These are phyloP conservation scores for Sporothrix phasma DNA, from an alignment of 2,329 filamentous ascomycete species.

Conservation along the genomic window DNA sequence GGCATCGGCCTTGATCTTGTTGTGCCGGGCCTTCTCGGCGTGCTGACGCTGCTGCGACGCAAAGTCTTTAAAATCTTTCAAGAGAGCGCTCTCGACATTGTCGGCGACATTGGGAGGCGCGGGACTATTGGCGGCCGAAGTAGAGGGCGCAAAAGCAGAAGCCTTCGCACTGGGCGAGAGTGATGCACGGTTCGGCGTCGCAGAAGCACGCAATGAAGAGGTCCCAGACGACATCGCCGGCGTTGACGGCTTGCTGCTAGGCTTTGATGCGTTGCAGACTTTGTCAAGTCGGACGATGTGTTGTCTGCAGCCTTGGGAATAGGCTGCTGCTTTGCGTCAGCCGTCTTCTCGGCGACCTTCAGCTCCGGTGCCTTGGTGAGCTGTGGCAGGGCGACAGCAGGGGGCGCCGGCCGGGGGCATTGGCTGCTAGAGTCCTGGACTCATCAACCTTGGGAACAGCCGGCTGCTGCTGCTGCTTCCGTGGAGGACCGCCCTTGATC, in stretches of 20 bases:
- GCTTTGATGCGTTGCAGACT: conserved; percentile 1
- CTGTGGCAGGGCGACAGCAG: conserved; percentile 18
- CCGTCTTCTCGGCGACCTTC: conserved; percentile 26
- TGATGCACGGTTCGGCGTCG: conserved; percentile 31
- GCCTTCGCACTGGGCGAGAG: conserved; percentile 33
- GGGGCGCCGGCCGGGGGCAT: conserved; percentile 21
- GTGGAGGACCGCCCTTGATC: conserved; percentile 39
- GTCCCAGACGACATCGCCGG: neutral
- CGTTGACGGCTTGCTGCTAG: neutral
- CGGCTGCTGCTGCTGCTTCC: conserved; percentile 26
- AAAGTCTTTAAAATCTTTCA: conserved; percentile 55
- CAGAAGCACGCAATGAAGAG: conserved; percentile 24
- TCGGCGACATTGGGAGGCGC: conserved; percentile 44
- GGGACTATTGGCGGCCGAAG: conserved; percentile 21
- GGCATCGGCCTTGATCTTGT: conserved; percentile 63
- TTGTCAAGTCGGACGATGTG: neutral
- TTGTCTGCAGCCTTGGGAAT: neutral
- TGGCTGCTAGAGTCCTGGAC: conserved; percentile 21
- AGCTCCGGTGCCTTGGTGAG: conserved; percentile 27
- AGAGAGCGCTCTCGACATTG: conserved; percentile 52
- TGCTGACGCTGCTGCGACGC: conserved; percentile 46
- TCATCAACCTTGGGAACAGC: conserved; percentile 30
- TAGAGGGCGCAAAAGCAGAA: neutral
- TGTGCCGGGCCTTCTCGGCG: conserved; percentile 46
- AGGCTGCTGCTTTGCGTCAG: conserved; percentile 8